phyloP scores from a whole-genome alignment of 768 basidiomycete genomes.

The Russula abietina region DNA sequence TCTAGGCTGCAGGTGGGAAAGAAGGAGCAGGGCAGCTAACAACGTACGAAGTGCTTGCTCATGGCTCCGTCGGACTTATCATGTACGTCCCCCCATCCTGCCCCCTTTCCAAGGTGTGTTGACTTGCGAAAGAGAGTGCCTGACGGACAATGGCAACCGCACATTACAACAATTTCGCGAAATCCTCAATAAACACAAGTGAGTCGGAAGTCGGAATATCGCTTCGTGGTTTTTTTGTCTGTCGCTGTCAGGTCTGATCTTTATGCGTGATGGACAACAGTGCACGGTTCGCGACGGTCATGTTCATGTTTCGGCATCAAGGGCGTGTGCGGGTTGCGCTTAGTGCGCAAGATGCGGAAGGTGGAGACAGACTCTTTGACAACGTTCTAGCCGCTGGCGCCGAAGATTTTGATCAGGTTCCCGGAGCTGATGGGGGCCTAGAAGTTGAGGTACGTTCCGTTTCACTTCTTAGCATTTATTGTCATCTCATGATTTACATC shows the following conservation, averaged over 20 bases:
- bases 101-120: neutral
- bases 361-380: slow-evolving; percentile 19
- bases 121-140: slow-evolving; percentile 20
- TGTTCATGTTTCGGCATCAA: slow-evolving; percentile 23
- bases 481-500: neutral
- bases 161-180: slow-evolving; percentile 21
- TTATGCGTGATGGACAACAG: slow-evolving; percentile 2
- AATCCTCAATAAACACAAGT: slow-evolving; percentile 24
- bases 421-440: neutral
- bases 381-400: slow-evolving; percentile 17
- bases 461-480: neutral
- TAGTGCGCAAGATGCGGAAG: neutral
- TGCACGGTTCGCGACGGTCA: slow-evolving; percentile 23
- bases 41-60: slow-evolving; percentile 23
- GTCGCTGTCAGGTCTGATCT: neutral
- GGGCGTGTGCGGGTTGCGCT: slow-evolving; percentile 22
- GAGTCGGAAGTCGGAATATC: slow-evolving; percentile 10
- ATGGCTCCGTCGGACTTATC: slow-evolving; percentile 25
- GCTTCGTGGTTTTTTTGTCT: neutral
- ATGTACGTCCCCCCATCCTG: slow-evolving; percentile 15
- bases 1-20: slow-evolving; percentile 14
- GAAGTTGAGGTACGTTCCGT: slow-evolving; percentile 19
- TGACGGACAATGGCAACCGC: slow-evolving; percentile 25
- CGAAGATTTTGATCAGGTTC: slow-evolving; percentile 21
- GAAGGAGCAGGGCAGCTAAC: slow-evolving; percentile 14